Evolutionary conservation across 371 early-diverging fungal genomes (phyloP), one percentile per base, ranked within the genome.

Genomic region (Basidiobolus meristosporus): DNA sequence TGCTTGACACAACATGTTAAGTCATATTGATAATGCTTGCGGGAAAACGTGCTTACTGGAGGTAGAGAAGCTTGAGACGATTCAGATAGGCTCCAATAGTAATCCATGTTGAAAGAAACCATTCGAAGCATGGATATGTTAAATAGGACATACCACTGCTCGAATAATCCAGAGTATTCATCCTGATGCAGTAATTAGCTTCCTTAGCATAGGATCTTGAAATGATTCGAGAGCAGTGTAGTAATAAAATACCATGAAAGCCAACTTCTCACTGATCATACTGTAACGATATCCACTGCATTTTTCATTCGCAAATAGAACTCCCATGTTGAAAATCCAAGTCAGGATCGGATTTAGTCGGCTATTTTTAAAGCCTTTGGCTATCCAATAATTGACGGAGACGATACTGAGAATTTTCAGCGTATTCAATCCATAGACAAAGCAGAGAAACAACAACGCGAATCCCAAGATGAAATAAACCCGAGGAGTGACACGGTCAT

Each of bases 41-140:
- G 9, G 9, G 26, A 9, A 26, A 26, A 26, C 5, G 26, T 26
- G 9, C 26, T 26, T 26, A 26, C 26, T 26, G 26, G 9, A 26
- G 26, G 26, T 26, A 26, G 26, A 26, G 9, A 9, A 26, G 26
- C 9, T 26, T 26, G 26, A 9, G 26, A 26, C 9, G 26, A 9
- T 3, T 9, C 9, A 3, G 26, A 26, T 3, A 26, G 44, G 21
- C 65, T 59, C 90, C 90, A 92, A 48, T 89, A 81, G 49, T 79
- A 82, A 59, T 96, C 95, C 78, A 91, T 70, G 41, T 77, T 73
- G 50, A 74, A 95, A 1, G 88, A 86, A 5, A 96, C 67, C 56
- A 93, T 69, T 11, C 90, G 71, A 2, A 97, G 72, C 62, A 86
- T 75, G 2, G 72, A 68, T 46, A 95, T 75, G 50, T 93, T 96